Conservation (phyloP, 2,329 filamentous ascomycete species). For the Cytospora mali region DNA sequence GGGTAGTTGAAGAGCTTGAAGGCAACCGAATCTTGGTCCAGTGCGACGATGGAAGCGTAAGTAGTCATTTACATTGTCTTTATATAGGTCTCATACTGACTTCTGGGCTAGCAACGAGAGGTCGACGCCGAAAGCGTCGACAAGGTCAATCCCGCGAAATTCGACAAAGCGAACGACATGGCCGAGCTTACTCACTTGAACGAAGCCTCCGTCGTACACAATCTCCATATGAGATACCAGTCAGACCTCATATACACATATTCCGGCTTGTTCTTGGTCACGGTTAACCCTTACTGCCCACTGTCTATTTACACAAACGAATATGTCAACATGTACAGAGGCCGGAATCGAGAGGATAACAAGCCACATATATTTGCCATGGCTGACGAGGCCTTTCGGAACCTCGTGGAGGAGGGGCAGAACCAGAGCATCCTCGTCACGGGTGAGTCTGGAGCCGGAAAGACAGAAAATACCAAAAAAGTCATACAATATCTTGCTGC, state of each 20-base stretch:
- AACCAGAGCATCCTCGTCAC: constrained; percentile 99
- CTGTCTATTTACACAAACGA: constrained; percentile 95
- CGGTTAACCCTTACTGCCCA: constrained; percentile 94
- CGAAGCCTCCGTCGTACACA: constrained; percentile 96
- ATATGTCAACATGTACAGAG: constrained; percentile 98
- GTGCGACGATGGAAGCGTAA: constrained; percentile 87
- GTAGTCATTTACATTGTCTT: constrained; percentile 38
- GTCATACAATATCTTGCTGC: constrained; percentile 98
- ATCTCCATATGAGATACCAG: constrained; percentile 92
- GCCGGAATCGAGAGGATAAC: constrained; percentile 86
- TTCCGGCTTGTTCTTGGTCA: constrained; percentile 93
- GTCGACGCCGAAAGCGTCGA: constrained; percentile 86
- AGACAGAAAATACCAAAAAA: constrained; percentile 99
- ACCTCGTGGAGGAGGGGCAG: constrained; percentile 89
- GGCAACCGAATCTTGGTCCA: constrained; percentile 77
- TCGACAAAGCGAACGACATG: constrained; percentile 99
- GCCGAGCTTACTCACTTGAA: constrained; percentile 97
- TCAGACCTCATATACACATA: constrained; percentile 98
- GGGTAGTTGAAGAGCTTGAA: constrained; percentile 81
- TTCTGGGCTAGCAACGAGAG: constrained; percentile 73
- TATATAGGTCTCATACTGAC: constrained; percentile 28
- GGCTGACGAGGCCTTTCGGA: constrained; percentile 94
- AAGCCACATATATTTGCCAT: constrained; percentile 98
- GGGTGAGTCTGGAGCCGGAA: constrained; percentile 95
- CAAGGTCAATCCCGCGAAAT: constrained; percentile 99